These are phyloP conservation scores for Cryoendolithus antarcticus DNA, from an alignment of 2,329 filamentous ascomycete species.

Conservation along the genomic window DNA sequence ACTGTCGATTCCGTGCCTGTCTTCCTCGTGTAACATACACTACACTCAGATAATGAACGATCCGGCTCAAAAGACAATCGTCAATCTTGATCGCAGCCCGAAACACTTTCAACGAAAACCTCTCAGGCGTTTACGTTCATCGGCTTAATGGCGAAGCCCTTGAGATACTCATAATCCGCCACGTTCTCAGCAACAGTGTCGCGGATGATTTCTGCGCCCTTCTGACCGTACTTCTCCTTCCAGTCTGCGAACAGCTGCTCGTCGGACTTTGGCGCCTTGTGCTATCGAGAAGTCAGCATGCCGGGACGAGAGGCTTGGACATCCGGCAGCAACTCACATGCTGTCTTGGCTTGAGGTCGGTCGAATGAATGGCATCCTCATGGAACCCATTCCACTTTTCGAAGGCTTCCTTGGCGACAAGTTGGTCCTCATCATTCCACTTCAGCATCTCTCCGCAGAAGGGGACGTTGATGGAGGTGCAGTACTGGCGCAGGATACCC, in stretches of 20 bases:
- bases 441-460: conserved; percentile 68
- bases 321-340: conserved; percentile 34
- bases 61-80: no score
- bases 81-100: no score
- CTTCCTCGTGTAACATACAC: no score
- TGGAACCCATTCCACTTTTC: conserved; percentile 98
- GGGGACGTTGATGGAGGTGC: conserved; percentile 67
- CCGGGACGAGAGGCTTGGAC: no score
- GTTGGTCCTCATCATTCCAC: conserved; percentile 67
- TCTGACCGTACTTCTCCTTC: conserved; percentile 60
- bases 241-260: conserved; percentile 61
- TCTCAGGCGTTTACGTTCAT: no score
- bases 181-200: conserved; percentile 60
- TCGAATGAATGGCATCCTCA: conserved; percentile 81
- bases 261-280: conserved; percentile 51
- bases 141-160: conserved; percentile 55
- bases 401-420: conserved; percentile 60
- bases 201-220: conserved; percentile 58
- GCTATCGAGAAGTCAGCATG: conserved; percentile 14
- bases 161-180: conserved; percentile 68
- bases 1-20: no score
- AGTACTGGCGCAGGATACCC: conserved; percentile 65
- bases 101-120: no score
- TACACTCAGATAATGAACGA: no score
- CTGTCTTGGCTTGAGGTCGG: conserved; percentile 57